Percentiles rank a stretch among this genome's conserved stretches.
Conservation (phyloP, 768 basidiomycete genomes). For the Suillus lakei region DNA sequence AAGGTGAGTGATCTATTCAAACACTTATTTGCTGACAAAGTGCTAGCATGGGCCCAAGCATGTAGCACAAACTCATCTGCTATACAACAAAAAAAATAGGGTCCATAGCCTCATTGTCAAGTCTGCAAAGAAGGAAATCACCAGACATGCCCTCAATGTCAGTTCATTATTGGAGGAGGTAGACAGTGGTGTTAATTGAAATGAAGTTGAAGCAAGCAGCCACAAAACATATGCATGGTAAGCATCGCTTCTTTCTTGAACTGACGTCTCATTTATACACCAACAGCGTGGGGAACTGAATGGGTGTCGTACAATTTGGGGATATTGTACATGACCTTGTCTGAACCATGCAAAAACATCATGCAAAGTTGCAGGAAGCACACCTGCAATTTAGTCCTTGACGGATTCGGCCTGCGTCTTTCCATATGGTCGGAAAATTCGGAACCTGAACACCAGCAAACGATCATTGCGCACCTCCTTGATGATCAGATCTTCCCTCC, state of each 20-base stretch:
- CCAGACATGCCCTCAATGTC: neutral
- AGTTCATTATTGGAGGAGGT: neutral
- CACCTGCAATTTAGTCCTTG: neutral
- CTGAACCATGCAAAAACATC: neutral
- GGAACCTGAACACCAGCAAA: neutral
- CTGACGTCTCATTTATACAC: neutral
- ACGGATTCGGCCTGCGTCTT: neutral
- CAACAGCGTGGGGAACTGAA: neutral
- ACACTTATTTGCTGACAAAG: too few species aligned
- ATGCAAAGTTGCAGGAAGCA: neutral
- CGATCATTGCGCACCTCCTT: neutral
- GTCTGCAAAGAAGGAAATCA: neutral
- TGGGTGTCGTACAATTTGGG: neutral
- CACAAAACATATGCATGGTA: neutral
- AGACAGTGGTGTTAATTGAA: neutral
- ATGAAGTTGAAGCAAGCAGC: neutral
- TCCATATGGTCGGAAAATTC: neutral
- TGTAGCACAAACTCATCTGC: too few species aligned
- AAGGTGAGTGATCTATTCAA: neutral
- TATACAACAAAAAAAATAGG: too few species aligned
- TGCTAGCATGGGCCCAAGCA: too few species aligned
- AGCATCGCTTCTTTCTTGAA: neutral
- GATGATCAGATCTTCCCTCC: neutral
- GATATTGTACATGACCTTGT: neutral
- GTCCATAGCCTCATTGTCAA: neutral